These are phyloP conservation scores for Euphorbia lathyris DNA, from an alignment of 345 rosid species.

Conservation along the genomic window DNA sequence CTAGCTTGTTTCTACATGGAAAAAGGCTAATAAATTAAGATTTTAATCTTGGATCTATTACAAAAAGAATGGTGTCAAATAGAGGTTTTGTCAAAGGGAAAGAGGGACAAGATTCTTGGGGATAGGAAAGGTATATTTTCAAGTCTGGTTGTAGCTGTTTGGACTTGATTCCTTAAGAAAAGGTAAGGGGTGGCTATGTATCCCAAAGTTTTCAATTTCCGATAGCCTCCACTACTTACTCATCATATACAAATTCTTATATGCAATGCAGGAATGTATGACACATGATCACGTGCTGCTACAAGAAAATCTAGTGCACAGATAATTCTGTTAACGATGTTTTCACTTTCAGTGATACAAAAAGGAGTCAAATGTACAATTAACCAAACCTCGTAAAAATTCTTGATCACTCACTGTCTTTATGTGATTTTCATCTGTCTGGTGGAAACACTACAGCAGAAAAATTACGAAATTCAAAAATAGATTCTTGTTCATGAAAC, in stretches of 20 bases:
- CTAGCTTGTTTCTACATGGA: conserved; percentile 15
- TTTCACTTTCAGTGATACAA: too few relatives aligned
- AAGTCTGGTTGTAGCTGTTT: conserved; percentile 25
- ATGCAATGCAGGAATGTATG: too few relatives aligned
- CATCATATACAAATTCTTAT: too few relatives aligned
- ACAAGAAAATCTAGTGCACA: background rate
- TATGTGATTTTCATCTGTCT: too few relatives aligned
- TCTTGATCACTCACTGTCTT: too few relatives aligned
- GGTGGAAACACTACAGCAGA: conserved; percentile 5
- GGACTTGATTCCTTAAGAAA: conserved; percentile 23
- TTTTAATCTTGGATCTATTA: conserved; percentile 51
- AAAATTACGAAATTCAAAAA: conserved; percentile 4
- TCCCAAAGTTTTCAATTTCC: conserved; percentile 21
- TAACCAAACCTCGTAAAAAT: too few relatives aligned
- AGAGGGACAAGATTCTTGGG: conserved; percentile 54
- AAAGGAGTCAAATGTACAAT: too few relatives aligned
- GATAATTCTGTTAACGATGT: too few relatives aligned
- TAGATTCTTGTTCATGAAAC: conserved; percentile 13
- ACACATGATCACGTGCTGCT: conserved; percentile 17
- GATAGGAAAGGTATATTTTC: conserved; percentile 23
- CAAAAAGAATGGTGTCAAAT: conserved; percentile 19
- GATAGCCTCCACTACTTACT: conserved; percentile 17
- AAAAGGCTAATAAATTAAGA: conserved; percentile 13
- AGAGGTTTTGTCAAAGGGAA: conserved; percentile 13
- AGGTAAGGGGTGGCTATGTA: conserved; percentile 25